Evolutionary conservation across 2,329 filamentous ascomycete species (phyloP).

Genomic region (Cordyceps javanica): DNA sequence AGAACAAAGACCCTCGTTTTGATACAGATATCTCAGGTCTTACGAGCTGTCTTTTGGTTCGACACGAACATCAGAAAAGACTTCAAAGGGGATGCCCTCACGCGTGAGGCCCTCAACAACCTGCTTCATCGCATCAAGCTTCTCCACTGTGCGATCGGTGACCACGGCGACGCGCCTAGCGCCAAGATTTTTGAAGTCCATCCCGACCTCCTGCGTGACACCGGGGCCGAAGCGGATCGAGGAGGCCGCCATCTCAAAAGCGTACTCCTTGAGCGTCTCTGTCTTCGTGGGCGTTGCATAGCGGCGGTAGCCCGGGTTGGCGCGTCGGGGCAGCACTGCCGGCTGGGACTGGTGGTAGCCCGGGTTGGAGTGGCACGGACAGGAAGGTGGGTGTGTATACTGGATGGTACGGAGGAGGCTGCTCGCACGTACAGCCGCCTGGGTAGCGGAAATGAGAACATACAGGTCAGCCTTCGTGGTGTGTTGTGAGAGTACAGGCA

Average conservation of each 20-base stretch:
- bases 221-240: conserved; percentile 92
- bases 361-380: conserved; percentile 90
- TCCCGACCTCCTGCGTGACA: conserved; percentile 90
- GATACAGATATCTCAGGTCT: conserved; percentile 24
- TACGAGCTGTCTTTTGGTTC: conserved; percentile 94
- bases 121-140: conserved; percentile 84
- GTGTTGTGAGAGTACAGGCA: not conserved
- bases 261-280: conserved; percentile 80
- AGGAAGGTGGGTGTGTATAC: conserved; percentile 78
- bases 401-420: conserved; percentile 83
- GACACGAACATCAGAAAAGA: conserved; percentile 74
- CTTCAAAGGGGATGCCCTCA: conserved; percentile 73
- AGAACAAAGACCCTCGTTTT: not conserved
- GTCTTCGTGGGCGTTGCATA: conserved; percentile 65
- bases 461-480: not conserved
- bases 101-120: conserved; percentile 71
- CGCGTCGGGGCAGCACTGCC: conserved; percentile 45
- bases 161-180: conserved; percentile 85
- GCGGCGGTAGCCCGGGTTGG: conserved; percentile 34
- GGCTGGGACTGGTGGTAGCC: conserved; percentile 63
- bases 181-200: conserved; percentile 93
- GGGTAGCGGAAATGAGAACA: not conserved
- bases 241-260: conserved; percentile 96
- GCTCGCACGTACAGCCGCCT: conserved; percentile 59
- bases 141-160: conserved; percentile 76